phyloP scores from a whole-genome alignment of 805 yeast species.

The Ogataea saltuana region DNA sequence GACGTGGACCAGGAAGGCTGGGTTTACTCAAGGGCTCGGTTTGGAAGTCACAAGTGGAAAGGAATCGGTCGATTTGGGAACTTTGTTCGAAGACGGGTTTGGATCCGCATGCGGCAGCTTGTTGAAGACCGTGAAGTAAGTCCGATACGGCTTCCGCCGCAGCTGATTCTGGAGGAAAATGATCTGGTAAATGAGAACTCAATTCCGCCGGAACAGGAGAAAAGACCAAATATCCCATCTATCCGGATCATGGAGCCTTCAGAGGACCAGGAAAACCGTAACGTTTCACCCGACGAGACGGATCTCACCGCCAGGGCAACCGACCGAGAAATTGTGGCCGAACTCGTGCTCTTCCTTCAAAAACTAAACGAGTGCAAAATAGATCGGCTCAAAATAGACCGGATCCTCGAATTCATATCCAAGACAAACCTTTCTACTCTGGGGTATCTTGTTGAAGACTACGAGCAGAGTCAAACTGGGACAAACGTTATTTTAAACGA shows the following conservation, averaged over 20 bases:
- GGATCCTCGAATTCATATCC: conserved; percentile 16
- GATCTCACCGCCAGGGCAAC: too few relatives aligned
- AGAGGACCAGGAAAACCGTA: background rate
- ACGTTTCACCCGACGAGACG: too few relatives aligned
- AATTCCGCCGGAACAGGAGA: too few relatives aligned
- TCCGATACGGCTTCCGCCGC: conserved; percentile 7
- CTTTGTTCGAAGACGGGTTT: conserved; percentile 50
- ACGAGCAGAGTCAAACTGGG: conserved; percentile 3
- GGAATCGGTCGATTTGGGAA: conserved; percentile 52
- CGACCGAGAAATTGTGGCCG: background rate
- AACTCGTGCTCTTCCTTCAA: conserved; percentile 3
- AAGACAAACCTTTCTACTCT: conserved; percentile 8
- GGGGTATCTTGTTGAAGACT: conserved; percentile 11
- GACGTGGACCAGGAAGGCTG: conserved; percentile 64
- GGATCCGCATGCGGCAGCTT: conserved; percentile 46
- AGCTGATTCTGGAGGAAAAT: conserved; percentile 8
- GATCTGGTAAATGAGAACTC: background rate
- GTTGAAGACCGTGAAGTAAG: background rate
- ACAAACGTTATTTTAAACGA: conserved; percentile 2
- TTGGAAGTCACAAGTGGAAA: conserved; percentile 48
- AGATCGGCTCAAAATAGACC: conserved; percentile 24
- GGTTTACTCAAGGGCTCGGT: conserved; percentile 47
- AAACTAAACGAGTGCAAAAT: conserved; percentile 15
- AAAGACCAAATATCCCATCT: conserved; percentile 1
- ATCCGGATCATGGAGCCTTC: background rate